Base-by-base conservation (phyloP, 2,329 filamentous ascomycete genomes). In the Celoporthe dispersa region DNA sequence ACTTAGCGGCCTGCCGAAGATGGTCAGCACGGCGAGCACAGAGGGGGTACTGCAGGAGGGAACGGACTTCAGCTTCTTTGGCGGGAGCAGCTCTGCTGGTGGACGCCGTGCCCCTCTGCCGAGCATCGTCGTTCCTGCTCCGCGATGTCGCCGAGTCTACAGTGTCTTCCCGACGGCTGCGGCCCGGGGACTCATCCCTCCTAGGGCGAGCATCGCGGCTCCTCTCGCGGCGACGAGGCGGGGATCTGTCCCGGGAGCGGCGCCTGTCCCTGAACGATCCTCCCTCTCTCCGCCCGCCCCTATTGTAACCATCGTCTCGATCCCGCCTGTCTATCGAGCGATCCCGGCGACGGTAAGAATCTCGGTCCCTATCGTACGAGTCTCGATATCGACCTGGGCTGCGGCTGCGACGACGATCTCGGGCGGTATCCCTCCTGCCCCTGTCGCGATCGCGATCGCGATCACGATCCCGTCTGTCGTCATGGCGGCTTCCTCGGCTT, bases 111-210 rank as follows among this genome's bases (percentile, higher is more conserved):
- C 86, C 87, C 76, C 86, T 82, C 68, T 78, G 78, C 74, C 83
- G 87, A 77, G 85, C 88, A 75, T 91, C 89, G 76, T 90, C 91
- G 79, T 87, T 88, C 84, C 86, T 90, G 81, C 84, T 86, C 80
- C 90, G 89, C 77, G 86, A 70, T 80, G 80, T 86, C 87, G 75
- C 65, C 39, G 90, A 90, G 82, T 94, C 91, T 86, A 88, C 86
- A 80, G 91, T 92, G 80, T 86, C 88, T 80, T 91, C 92, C 79
- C 88, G 88, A 78, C 88, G 88, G 75, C 85, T 86, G 78, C 85
- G 86, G 77, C 81, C 84, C 79, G 87, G 88, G 79, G 90, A 93
- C 77, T 90, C 91, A 81, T 93, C 92, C 86, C 90, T 90, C 83
- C 90, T 90, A 76, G 83, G 82, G 78, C 90, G 90, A 76, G 88